Base-by-base conservation (phyloP, 2,329 filamentous ascomycete genomes). In the Lasiodiplodia hormozganensis region DNA sequence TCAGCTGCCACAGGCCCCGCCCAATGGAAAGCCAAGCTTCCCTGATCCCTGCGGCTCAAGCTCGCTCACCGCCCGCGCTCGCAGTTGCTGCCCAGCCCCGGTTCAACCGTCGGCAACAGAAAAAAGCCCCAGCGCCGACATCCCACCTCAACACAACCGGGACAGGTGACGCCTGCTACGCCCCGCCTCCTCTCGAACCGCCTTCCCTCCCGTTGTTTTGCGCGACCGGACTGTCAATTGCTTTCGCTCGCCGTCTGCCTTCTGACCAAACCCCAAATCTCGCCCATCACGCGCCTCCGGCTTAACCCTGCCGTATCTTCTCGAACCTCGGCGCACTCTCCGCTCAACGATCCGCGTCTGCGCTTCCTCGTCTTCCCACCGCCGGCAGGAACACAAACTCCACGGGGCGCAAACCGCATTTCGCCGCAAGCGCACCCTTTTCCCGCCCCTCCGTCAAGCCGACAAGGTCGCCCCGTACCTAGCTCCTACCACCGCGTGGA, bases 141-240 rank as follows among this genome's bases (percentile, higher is more conserved):
- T 52, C 60, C 60, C 60, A 64, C 60, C 60, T 64, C 60, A 64
- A 64, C 60, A 62, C 60, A 64, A 52, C 60, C 47, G 25, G 18
- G 47, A 31, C 60, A 21, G 18, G 12, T 47, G 25, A 62, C 23
- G 38, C 43, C 40, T 18, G 25, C 31, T 18, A 31, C 40, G 10
- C 40, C 36, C 58, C 25, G 18, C 40, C 43, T 18, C 57, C n/a
- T 23, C 14, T 28, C 23, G 2, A 11, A 18, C 4, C 25, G 10
- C 36, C 14, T 34, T 38, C n/a, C 21, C 25, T 16, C 21, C 28
- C 28, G 3, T 18, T n/a, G 12, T n/a, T 16, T 6, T 14, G 6
- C 28, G 4, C 60, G 18, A 14, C 2, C 47, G n/a, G 14, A 14
- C 34, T 3, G 18, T 14, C 58, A 56, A 56, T 58, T 51, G 52